These are phyloP conservation scores for Grosmannia penicillata DNA, from an alignment of 2,329 filamentous ascomycete genomes.

Conservation along the genomic window DNA sequence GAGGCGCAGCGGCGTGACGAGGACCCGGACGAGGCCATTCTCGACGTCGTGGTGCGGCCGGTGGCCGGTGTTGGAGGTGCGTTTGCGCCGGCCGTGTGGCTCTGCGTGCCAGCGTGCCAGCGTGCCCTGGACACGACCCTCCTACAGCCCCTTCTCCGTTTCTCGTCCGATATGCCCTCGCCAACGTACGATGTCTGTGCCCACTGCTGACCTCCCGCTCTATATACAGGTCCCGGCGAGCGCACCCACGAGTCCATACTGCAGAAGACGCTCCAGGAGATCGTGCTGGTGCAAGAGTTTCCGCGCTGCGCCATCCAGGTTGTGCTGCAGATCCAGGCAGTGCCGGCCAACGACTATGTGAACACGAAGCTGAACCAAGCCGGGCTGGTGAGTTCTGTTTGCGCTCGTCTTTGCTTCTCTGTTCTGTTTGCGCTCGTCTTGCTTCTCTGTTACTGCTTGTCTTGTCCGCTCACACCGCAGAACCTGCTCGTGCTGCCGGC, in stretches of 20 bases:
- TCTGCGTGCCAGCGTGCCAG: no score
- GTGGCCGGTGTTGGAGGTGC: constrained; percentile 68
- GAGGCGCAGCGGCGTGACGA: constrained; percentile 83
- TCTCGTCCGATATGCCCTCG: neutral
- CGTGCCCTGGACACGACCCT: no score
- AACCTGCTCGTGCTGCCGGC: constrained; percentile 69
- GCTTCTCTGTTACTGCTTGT: no score
- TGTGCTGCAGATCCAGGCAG: constrained; percentile 59
- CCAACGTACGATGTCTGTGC: neutral
- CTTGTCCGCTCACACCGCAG: no score
- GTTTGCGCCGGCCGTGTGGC: constrained; percentile 12
- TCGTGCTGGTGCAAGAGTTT: constrained; percentile 61
- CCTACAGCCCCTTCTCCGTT: neutral
- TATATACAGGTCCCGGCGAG: constrained; percentile 48
- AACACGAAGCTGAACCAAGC: constrained; percentile 46
- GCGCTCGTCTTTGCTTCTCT: neutral
- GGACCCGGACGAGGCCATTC: constrained; percentile 74
- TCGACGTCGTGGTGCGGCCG: constrained; percentile 84
- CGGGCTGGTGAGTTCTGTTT: constrained; percentile 32
- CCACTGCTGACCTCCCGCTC: no score
- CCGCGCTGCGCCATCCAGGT: constrained; percentile 68
- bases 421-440: neutral
- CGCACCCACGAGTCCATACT: constrained; percentile 70
- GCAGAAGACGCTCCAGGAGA: constrained; percentile 55
- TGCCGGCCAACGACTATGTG: constrained; percentile 52